A percentile compares a stretch with the other conserved stretches of the same genome.
Evolutionary conservation across 2,329 filamentous ascomycete genomes (phyloP).

Genomic region (Dactylellina sp.): DNA sequence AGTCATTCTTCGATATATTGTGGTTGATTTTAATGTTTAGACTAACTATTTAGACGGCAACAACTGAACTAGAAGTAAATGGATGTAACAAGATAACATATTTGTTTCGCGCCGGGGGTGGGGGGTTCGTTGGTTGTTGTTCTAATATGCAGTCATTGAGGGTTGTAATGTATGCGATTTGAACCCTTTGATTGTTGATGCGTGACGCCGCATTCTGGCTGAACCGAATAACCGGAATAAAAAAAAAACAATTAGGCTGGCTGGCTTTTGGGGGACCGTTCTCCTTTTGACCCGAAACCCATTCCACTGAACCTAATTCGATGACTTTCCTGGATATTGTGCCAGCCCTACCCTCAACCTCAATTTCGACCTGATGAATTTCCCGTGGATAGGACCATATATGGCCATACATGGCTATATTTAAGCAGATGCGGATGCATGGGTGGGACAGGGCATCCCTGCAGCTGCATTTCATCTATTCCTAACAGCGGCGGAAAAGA

Average conservation of each 20-base stretch:
- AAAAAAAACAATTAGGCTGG: conserved; percentile 34
- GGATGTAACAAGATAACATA: no score
- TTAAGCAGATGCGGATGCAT: conserved; percentile 28
- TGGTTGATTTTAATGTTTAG: background rate
- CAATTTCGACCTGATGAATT: conserved; percentile 1
- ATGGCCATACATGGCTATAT: conserved; percentile 11
- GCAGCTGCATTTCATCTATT: conserved; percentile 50
- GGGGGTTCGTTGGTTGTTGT: background rate
- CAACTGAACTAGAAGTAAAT: background rate
- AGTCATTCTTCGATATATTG: background rate
- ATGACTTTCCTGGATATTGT: background rate
- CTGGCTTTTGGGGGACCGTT: no score
- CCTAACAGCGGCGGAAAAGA: conserved; percentile 55
- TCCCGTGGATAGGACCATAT: conserved; percentile 43
- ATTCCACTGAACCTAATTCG: background rate
- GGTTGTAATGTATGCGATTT: no score
- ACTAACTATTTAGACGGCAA: background rate
- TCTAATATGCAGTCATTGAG: no score
- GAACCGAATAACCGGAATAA: conserved; percentile 48
- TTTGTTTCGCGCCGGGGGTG: no score
- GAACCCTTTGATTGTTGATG: no score
- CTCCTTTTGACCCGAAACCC: no score
- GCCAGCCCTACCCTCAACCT: background rate
- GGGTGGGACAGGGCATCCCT: conserved; percentile 45
- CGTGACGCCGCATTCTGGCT: conserved; percentile 36